Percentiles rank a stretch among this genome's conserved stretches.
phyloP scores from a whole-genome alignment of 768 basidiomycete species.

The Aureoboletus auriporus region DNA sequence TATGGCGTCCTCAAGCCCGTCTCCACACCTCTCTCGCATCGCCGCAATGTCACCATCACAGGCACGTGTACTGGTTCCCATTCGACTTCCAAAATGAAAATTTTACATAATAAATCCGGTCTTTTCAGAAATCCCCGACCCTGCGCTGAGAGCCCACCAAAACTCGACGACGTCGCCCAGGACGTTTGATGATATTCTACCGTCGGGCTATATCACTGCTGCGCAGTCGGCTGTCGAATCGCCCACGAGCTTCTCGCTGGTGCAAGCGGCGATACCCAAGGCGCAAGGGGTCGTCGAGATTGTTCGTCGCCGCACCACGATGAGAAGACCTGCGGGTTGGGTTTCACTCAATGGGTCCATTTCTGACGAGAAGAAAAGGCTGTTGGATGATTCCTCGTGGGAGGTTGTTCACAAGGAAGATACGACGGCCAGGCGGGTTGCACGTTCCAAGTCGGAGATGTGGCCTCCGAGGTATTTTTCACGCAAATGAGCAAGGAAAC shows the following conservation, averaged over 20 bases:
- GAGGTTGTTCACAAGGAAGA: slow-evolving; percentile 14
- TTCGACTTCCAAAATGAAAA: too few species aligned
- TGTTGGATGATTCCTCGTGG: slow-evolving; percentile 20
- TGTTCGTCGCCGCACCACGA: slow-evolving; percentile 19
- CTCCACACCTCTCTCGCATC: slow-evolving; percentile 14
- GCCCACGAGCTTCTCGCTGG: slow-evolving; percentile 15
- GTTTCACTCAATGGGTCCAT: slow-evolving; percentile 11
- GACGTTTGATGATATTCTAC: slow-evolving; percentile 48
- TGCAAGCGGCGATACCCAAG: slow-evolving; percentile 34
- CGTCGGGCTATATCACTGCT: slow-evolving; percentile 41
- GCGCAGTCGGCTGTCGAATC: slow-evolving; percentile 19
- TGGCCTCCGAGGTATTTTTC: slow-evolving; percentile 16
- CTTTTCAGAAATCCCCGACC: slow-evolving; percentile 24
- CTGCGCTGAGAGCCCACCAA: slow-evolving; percentile 19
- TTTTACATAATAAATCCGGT: too few species aligned
- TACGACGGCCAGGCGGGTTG: neutral
- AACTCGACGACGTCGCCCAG: slow-evolving; percentile 17
- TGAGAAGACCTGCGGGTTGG: neutral
- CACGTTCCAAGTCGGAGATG: slow-evolving; percentile 26
- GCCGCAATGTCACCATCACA: slow-evolving; percentile 24
- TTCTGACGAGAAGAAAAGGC: slow-evolving; percentile 14
- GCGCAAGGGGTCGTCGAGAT: slow-evolving; percentile 36
- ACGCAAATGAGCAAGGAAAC: slow-evolving; percentile 9
- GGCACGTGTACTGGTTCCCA: slow-evolving; percentile 14
- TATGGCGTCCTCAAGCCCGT: slow-evolving; percentile 44